These are phyloP conservation scores for Groenewaldozyma salmanticensis DNA, from an alignment of 805 yeast genomes.

Conservation along the genomic window DNA sequence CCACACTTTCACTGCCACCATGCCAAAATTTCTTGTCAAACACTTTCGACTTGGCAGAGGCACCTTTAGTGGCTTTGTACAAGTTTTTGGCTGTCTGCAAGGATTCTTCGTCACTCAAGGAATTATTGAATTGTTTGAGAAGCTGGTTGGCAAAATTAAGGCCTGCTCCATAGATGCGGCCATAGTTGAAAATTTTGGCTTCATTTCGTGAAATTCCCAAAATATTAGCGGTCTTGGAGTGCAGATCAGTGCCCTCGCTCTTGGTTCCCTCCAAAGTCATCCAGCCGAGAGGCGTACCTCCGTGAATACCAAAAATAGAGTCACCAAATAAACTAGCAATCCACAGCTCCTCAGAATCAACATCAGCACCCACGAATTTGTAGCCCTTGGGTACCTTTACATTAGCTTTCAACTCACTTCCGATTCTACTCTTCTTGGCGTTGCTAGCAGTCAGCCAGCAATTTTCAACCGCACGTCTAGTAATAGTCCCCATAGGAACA, in stretches of 20 bases:
- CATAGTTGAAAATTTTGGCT: conserved; percentile 93
- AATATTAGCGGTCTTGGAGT: conserved; percentile 85
- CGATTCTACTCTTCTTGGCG: conserved; percentile 75
- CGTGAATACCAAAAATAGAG: conserved; percentile 79
- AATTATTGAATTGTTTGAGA: conserved; percentile 73
- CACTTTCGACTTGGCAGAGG: conserved; percentile 26
- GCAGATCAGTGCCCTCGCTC: conserved; percentile 84
- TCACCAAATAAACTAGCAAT: conserved; percentile 94
- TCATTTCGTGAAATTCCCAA: conserved; percentile 83
- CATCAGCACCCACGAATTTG: conserved; percentile 95
- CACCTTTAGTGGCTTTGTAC: conserved; percentile 80
- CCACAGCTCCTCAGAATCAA: conserved; percentile 97
- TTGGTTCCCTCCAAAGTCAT: conserved; percentile 97
- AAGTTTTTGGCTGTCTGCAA: conserved; percentile 50
- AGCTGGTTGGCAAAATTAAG: conserved; percentile 79
- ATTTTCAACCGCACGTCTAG: conserved; percentile 92
- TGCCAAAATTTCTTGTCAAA: conserved; percentile 29
- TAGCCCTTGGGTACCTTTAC: conserved; percentile 83
- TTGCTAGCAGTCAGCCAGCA: conserved; percentile 98
- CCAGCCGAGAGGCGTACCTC: conserved; percentile 97
- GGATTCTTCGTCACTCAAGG: conserved; percentile 58
- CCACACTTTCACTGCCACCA: conserved; percentile 93
- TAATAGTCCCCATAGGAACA: conserved; percentile 91
- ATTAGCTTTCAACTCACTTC: conserved; percentile 87
- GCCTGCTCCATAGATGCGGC: conserved; percentile 97